These are phyloP conservation scores for Fusarium robinianum DNA, from an alignment of 2,329 filamentous ascomycete species.

Conservation along the genomic window DNA sequence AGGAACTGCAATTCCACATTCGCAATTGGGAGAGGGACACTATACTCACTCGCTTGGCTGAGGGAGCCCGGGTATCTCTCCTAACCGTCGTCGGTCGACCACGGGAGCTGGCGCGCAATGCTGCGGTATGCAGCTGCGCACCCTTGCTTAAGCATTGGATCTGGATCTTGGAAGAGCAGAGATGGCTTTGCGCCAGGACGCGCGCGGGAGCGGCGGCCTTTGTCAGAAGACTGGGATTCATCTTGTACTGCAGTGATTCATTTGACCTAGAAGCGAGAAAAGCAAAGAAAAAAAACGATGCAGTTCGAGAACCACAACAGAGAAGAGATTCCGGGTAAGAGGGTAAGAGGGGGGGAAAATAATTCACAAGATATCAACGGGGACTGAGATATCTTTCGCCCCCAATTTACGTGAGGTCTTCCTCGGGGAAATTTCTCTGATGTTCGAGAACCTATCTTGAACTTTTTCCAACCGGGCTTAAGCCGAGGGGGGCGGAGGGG, in stretches of 20 bases:
- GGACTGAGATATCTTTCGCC: constrained; percentile 14
- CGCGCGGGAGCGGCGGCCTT: constrained; percentile 54
- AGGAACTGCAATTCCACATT: constrained; percentile 16
- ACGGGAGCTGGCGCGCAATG: constrained; percentile 26
- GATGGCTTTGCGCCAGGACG: constrained; percentile 50
- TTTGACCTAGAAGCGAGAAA: constrained; percentile 28
- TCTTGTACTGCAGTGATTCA: constrained; percentile 42
- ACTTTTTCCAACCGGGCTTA: constrained; percentile 38
- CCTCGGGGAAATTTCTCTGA: constrained; percentile 32
- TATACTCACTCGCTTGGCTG: constrained; percentile 38
- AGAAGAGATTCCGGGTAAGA: background rate
- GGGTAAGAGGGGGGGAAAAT: background rate
- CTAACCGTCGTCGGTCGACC: constrained; percentile 27
- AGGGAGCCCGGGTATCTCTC: constrained; percentile 22
- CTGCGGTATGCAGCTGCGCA: constrained; percentile 43
- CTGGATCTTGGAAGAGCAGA: constrained; percentile 48
- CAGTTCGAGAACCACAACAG: no score
- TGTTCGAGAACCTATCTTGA: constrained; percentile 38
- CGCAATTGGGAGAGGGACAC: constrained; percentile 2
- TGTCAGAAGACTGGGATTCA: constrained; percentile 54
- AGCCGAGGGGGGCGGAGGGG: constrained; percentile 28
- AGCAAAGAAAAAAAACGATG: constrained; percentile 16
- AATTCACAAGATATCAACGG: constrained; percentile 14
- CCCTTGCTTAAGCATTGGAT: constrained; percentile 47
- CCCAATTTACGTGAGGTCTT: no score